Evolutionary conservation across 805 yeast species (phyloP), one percentile per base, ranked within the genome.

Genomic region (Clavispora phyllophila): DNA sequence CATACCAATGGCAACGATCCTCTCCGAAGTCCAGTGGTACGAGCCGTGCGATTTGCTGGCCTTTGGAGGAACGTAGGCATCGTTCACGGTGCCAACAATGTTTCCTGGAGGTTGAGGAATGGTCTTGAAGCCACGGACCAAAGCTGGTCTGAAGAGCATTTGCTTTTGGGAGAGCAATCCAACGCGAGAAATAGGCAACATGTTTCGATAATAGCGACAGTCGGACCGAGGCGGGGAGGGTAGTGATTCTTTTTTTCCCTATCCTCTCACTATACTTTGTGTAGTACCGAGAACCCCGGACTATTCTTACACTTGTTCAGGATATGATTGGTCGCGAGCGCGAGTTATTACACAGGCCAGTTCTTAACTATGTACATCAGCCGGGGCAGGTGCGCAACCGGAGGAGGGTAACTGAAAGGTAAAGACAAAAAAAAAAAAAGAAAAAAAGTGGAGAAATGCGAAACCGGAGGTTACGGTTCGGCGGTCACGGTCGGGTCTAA

Each of bases 51-150:
- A 55, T 50, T 73, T 72, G 54, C 73, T 70, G 5, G 81, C 63
- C 40, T 70, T 66, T 26, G 87, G 87, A 10, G 76, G 74, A 15
- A 80, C 79, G 47, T 78, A 78, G 4, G 88, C 82, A 44, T 84
- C 90, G 56, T 84, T 84, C 29, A 81, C 84, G 12, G 81, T 76
- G 17, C 90, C 93, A 17, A 78, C 78, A 43, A 84, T 77, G 57
- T 72, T 65, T 15, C 91, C 91, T 32, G 87, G 85, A 12, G 90
- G 90, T 60, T 84, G 87, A 38, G 78, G 76, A 38, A 70, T 76
- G 37, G 78, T 66, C 55, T 74, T 78, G 45, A 69, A 41, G 13
- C 70, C 67, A 38, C 56, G 52, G 39, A 47, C 42, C 19, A 44
- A 32, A 9, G 46, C 35, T 12, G 55, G 44, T 42, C 40, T 46